phyloP scores from a whole-genome alignment of 805 yeast genomes.

The Suhomyces kilbournensis region DNA sequence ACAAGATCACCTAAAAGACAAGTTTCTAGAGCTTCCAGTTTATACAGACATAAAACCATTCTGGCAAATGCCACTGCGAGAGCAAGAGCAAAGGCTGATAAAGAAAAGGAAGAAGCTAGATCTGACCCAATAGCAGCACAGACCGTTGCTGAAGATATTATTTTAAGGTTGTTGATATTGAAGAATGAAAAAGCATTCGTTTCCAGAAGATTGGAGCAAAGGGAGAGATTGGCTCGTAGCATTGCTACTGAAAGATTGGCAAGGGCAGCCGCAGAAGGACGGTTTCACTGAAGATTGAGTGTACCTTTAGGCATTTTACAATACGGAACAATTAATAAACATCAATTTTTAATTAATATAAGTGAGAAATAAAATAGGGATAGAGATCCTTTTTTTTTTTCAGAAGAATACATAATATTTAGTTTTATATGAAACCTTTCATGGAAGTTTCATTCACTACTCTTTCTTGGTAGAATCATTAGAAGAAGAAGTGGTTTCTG shows the following conservation, averaged over 20 bases:
- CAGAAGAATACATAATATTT: constrained; percentile 2
- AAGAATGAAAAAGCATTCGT: constrained; percentile 62
- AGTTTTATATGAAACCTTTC: not conserved
- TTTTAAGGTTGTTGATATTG: constrained; percentile 67
- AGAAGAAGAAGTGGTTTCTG: constrained; percentile 5
- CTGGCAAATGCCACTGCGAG: constrained; percentile 67
- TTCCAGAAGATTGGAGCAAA: constrained; percentile 53
- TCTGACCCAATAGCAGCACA: constrained; percentile 45
- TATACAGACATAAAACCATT: constrained; percentile 65
- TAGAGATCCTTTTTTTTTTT: not conserved
- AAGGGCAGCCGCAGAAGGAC: constrained; percentile 45
- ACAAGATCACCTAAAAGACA: constrained; percentile 2
- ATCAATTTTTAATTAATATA: not conserved
- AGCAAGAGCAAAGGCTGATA: constrained; percentile 41
- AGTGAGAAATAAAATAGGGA: constrained; percentile 1
- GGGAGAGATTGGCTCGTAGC: constrained; percentile 57
- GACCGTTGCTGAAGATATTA: constrained; percentile 57
- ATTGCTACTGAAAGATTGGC: constrained; percentile 53
- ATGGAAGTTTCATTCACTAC: not conserved
- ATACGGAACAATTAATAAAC: not conserved
- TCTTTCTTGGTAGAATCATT: constrained; percentile 5
- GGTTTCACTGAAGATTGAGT: constrained; percentile 12
- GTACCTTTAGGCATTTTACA: not conserved
- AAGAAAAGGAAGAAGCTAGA: constrained; percentile 16
- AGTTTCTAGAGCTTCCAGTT: constrained; percentile 38